Evolutionary conservation across 2,329 filamentous ascomycete species (phyloP).

Genomic region (Aspergillus clavatus): DNA sequence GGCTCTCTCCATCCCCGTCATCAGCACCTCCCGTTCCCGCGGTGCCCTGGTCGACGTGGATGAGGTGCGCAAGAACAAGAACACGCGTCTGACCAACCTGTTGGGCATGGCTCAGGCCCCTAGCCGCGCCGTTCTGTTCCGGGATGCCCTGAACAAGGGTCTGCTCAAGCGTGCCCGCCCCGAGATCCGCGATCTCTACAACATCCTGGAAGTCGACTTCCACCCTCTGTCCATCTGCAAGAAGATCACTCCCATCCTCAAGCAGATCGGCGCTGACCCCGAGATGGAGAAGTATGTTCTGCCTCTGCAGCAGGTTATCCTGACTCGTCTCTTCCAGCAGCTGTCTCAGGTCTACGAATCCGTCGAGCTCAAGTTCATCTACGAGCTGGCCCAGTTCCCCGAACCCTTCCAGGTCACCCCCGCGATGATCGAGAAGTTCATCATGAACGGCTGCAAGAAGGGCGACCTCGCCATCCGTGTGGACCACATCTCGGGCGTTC

Average conservation of each 20-base stretch:
- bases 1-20: constrained; percentile 95
- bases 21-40: constrained; percentile 93
- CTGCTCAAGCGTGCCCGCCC: constrained; percentile 87
- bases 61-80: constrained; percentile 97
- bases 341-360: constrained; percentile 98
- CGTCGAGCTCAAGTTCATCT: constrained; percentile 88
- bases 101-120: constrained; percentile 88
- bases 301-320: constrained; percentile 95
- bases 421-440: constrained; percentile 97
- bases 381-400: constrained; percentile 90
- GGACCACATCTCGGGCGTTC: constrained; percentile 88
- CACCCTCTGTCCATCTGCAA: constrained; percentile 97
- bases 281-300: constrained; percentile 97
- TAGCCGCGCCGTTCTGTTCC: constrained; percentile 85
- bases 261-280: constrained; percentile 84
- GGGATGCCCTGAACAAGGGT: constrained; percentile 91
- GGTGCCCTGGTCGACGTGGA: constrained; percentile 96
- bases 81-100: constrained; percentile 91
- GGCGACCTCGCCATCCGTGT: constrained; percentile 94
- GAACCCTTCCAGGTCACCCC: constrained; percentile 91
- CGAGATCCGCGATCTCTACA: constrained; percentile 95
- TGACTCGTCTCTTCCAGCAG: constrained; percentile 97
- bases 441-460: constrained; percentile 99
- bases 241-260: constrained; percentile 94
- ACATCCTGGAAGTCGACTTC: constrained; percentile 98